phyloP scores from a whole-genome alignment of 768 basidiomycete species.

The Ramaria sp. region DNA sequence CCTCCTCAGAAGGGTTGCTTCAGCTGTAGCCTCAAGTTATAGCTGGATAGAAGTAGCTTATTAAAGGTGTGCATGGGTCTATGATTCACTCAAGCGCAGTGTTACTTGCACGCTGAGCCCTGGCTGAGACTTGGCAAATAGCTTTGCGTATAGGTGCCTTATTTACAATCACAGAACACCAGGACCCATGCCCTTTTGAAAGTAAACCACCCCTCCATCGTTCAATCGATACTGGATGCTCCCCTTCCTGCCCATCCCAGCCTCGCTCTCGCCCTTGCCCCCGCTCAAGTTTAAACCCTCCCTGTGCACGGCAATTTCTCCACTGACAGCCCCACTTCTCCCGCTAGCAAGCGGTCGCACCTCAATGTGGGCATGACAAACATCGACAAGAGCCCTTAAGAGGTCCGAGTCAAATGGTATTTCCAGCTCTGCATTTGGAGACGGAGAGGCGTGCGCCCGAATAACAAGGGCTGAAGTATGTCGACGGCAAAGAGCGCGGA shows the following conservation, averaged over 20 bases:
- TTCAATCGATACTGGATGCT: conserved; percentile 66
- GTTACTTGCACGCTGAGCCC: no score
- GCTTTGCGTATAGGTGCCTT: no score
- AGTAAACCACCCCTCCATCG: conserved; percentile 55
- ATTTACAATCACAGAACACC: conserved; percentile 38
- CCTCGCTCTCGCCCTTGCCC: conserved; percentile 21
- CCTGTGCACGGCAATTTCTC: conserved; percentile 62
- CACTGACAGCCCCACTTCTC: conserved; percentile 66
- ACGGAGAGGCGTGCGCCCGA: conserved; percentile 38
- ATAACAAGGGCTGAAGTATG: conserved; percentile 43
- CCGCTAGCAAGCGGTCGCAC: conserved; percentile 64
- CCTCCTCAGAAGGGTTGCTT: no score
- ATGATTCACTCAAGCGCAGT: no score
- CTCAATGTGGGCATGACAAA: conserved; percentile 62
- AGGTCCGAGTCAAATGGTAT: conserved; percentile 48
- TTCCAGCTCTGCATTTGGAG: not conserved
- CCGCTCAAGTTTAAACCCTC: conserved; percentile 20
- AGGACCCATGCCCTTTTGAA: conserved; percentile 59
- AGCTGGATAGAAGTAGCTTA: no score
- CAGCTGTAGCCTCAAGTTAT: no score
- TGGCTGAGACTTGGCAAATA: no score
- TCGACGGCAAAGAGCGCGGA: conserved; percentile 47
- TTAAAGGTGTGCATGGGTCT: no score
- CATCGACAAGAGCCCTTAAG: conserved; percentile 46
- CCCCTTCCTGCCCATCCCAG: conserved; percentile 35